Conservation (phyloP, 371 early-diverging fungal species). For the Apophysomyces variabilis region DNA sequence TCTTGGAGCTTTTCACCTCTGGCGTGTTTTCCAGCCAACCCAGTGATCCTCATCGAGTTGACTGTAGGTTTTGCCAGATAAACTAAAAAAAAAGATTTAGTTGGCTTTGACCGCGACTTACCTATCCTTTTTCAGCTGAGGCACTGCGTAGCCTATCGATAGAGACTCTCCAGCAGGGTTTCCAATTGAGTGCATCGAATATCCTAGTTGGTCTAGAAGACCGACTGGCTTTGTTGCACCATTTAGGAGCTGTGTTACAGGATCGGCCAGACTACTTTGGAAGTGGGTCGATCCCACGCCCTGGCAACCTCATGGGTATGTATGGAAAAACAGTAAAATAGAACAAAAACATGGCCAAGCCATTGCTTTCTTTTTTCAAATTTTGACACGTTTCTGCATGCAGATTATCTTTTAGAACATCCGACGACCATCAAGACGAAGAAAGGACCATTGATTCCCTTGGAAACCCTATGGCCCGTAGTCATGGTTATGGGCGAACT, state of each 20-base stretch:
- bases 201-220: constrained; percentile 80
- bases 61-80: constrained; percentile 53
- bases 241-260: constrained; percentile 61
- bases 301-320: constrained; percentile 85
- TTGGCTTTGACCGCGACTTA: background rate
- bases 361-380: background rate
- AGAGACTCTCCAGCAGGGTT: constrained; percentile 60
- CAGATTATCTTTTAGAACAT: constrained; percentile 51
- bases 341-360: background rate
- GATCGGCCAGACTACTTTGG: constrained; percentile 56
- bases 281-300: constrained; percentile 59
- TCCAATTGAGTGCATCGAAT: constrained; percentile 80
- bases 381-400: background rate
- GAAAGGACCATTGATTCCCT: constrained; percentile 57
- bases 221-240: constrained; percentile 71
- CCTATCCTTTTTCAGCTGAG: constrained; percentile 36
- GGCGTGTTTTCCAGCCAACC: constrained; percentile 80
- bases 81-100: background rate
- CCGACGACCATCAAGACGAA: constrained; percentile 51
- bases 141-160: constrained; percentile 61
- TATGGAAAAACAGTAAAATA: constrained; percentile 5
- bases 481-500: constrained; percentile 62
- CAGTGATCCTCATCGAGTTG: constrained; percentile 75
- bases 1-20: constrained; percentile 79
- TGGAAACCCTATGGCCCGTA: constrained; percentile 82